Evolutionary conservation across 768 basidiomycete genomes (phyloP), one percentile per base, ranked within the genome.

Genomic region (Leucogyrophana mollusca): DNA sequence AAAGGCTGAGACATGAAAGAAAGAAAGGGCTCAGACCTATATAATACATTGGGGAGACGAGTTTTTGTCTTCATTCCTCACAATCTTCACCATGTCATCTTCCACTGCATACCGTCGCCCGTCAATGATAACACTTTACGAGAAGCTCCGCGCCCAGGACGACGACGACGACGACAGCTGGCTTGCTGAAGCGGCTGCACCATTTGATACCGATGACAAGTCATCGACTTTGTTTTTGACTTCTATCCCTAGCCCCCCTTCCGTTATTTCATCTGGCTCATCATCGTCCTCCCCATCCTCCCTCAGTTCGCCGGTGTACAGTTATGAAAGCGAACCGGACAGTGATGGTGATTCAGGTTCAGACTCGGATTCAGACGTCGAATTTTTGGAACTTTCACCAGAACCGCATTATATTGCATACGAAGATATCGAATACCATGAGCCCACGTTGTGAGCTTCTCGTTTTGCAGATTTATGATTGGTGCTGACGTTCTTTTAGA

Each of bases 1-100:
- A 58, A 63, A 61, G 46, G 55, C 57, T 64, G 59, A 67, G 61
- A 59, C 64, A 65, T 65, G 64, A 67, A 65, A 66, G 64, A 66
- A 67, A 65, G 52, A 54, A 53, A 64, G 57, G 40, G 45, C 51
- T 21, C 45, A 45, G 55, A 47, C 32, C 59, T 65, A 65, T 65
- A 64, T 66, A 68, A 56, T 50, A 32, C 24, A 6, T 22, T 33
- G 17, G 46, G 43, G 27, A 23, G 34, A 45, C 21, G 42, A 21
- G 20, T 33, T 14, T 17, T 30, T 27, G 45, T 14, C 18, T 18
- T 16, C 2, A 41, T 39, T 18, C 23, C 38, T 10, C 40, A 36
- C 40, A 20, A 13, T 4, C 24, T 13, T 40, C 47, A 33, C 47
- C 52, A 65, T 65, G 64, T 17, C 65, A 24, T 61, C 64, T 16